Evolutionary conservation across 1,139 yeast species (phyloP).

Genomic region (Kodamaea ohmeri): DNA sequence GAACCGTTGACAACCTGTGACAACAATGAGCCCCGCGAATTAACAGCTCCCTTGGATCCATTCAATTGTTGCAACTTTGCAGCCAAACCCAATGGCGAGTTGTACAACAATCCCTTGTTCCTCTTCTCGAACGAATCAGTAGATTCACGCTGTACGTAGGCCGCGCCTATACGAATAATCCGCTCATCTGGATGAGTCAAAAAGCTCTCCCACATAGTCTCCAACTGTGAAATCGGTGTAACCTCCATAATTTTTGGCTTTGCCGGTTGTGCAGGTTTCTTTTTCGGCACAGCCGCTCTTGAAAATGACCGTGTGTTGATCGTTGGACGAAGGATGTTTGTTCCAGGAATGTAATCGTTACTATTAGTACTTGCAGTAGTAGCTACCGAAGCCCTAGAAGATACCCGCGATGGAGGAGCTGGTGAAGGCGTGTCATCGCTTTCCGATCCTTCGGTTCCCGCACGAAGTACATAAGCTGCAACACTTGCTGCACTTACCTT

Average conservation of each 20-base stretch:
- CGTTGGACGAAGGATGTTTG: slow-evolving; percentile 55
- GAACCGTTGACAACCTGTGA: slow-evolving; percentile 58
- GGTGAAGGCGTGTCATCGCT: slow-evolving; percentile 15
- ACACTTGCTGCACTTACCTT: slow-evolving; percentile 40
- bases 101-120: slow-evolving; percentile 54
- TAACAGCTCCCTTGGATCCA: slow-evolving; percentile 16
- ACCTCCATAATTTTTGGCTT: slow-evolving; percentile 40
- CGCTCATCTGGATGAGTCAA: slow-evolving; percentile 67
- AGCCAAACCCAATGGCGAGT: slow-evolving; percentile 53
- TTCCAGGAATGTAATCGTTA: slow-evolving; percentile 53
- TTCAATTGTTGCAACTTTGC: slow-evolving; percentile 22
- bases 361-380: slow-evolving; percentile 10
- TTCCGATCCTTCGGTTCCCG: slow-evolving; percentile 20
- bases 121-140: slow-evolving; percentile 57
- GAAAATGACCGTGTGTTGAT: slow-evolving; percentile 40
- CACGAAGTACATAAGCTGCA: slow-evolving; percentile 45
- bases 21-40: slow-evolving; percentile 29
- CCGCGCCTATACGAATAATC: slow-evolving; percentile 62
- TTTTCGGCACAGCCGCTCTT: slow-evolving; percentile 20
- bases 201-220: slow-evolving; percentile 64
- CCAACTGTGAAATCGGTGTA: slow-evolving; percentile 57
- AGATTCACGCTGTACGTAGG: slow-evolving; percentile 30
- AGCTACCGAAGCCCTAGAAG: slow-evolving; percentile 4
- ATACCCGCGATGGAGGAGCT: slow-evolving; percentile 8
- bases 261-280: slow-evolving; percentile 18